These are phyloP conservation scores for Leucogyrophana mollusca DNA, from an alignment of 768 basidiomycete genomes.

Conservation along the genomic window DNA sequence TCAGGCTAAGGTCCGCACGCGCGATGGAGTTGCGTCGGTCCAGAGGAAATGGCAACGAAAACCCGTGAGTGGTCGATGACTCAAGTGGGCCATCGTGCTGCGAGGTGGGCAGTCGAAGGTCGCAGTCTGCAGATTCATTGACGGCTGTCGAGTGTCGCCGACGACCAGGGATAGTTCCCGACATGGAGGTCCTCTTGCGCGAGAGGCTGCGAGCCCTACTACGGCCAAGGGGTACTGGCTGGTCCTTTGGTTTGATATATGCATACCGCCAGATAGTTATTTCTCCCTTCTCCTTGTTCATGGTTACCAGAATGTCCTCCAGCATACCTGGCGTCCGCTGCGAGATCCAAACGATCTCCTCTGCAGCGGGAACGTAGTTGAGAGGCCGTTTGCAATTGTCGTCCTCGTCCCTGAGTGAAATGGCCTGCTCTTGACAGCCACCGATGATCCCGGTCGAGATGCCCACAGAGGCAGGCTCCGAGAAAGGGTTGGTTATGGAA, in stretches of 20 bases:
- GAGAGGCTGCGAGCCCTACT: conserved; percentile 20
- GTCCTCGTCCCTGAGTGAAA: conserved; percentile 52
- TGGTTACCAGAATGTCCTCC: conserved; percentile 55
- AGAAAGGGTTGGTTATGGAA: conserved; percentile 71
- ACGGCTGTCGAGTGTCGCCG: conserved; percentile 41
- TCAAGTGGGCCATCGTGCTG: conserved; percentile 37
- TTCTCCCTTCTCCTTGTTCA: conserved; percentile 49
- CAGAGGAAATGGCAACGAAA: conserved; percentile 21
- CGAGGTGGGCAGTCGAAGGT: conserved; percentile 37
- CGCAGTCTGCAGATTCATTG: conserved; percentile 29
- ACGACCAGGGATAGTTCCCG: conserved; percentile 23
- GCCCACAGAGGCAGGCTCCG: conserved; percentile 72
- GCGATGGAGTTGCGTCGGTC: conserved; percentile 40
- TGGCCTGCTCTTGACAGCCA: conserved; percentile 30
- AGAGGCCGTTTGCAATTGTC: conserved; percentile 50
- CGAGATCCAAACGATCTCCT: conserved; percentile 65
- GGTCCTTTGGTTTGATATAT: conserved; percentile 59
- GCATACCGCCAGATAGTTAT: conserved; percentile 74
- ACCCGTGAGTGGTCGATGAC: conserved; percentile 30
- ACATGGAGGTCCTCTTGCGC: conserved; percentile 43
- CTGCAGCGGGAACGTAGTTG: conserved; percentile 57
- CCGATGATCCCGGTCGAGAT: conserved; percentile 61
- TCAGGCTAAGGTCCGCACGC: conserved; percentile 56
- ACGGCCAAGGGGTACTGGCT: conserved; percentile 40
- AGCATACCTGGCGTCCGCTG: conserved; percentile 36